Percentiles rank a stretch among this genome's conserved stretches.
phyloP scores from a whole-genome alignment of 2,329 filamentous ascomycete genomes.

The Aspergillus fijiensis region DNA sequence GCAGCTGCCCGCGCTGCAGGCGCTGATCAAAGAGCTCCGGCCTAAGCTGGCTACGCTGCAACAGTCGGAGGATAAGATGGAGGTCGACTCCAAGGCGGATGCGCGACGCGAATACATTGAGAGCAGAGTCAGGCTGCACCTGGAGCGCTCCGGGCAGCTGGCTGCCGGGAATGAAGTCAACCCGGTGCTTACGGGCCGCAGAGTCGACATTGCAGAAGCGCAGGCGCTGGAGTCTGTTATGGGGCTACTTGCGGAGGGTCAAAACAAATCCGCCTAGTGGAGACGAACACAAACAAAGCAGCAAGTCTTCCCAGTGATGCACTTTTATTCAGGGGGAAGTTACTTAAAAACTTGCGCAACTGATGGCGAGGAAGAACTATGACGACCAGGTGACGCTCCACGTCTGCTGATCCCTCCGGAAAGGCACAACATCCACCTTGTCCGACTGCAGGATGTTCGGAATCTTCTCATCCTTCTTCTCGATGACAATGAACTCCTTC shows the following conservation, averaged over 20 bases:
- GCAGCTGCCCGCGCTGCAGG: slow-evolving; percentile 76
- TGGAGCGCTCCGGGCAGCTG: slow-evolving; percentile 58
- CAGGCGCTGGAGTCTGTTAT: slow-evolving; percentile 43
- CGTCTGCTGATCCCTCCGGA: slow-evolving; percentile 60
- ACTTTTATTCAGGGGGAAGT: not conserved
- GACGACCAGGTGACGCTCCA: slow-evolving; percentile 37
- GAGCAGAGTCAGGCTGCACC: slow-evolving; percentile 69
- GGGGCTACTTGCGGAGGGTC: slow-evolving; percentile 35
- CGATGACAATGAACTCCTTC: slow-evolving; percentile 56
- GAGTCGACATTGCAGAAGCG: slow-evolving; percentile 41
- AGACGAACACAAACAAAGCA: not conserved
- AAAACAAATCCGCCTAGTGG: slow-evolving; percentile 20
- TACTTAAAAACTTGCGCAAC: slow-evolving; percentile 7
- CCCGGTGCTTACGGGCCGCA: slow-evolving; percentile 39
- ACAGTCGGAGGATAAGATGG: slow-evolving; percentile 34
- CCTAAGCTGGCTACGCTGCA: slow-evolving; percentile 58
- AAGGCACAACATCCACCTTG: slow-evolving; percentile 64
- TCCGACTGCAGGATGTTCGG: slow-evolving; percentile 55
- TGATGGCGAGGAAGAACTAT: slow-evolving; percentile 3
- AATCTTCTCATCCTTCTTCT: slow-evolving; percentile 56
- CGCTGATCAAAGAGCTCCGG: slow-evolving; percentile 66
- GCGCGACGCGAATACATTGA: slow-evolving; percentile 83
- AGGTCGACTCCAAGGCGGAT: slow-evolving; percentile 58
- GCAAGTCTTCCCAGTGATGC: not conserved
- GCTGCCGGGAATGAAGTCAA: slow-evolving; percentile 35